Base-by-base conservation (phyloP, 208 protist species). In the Leishmania guyanensis region DNA sequence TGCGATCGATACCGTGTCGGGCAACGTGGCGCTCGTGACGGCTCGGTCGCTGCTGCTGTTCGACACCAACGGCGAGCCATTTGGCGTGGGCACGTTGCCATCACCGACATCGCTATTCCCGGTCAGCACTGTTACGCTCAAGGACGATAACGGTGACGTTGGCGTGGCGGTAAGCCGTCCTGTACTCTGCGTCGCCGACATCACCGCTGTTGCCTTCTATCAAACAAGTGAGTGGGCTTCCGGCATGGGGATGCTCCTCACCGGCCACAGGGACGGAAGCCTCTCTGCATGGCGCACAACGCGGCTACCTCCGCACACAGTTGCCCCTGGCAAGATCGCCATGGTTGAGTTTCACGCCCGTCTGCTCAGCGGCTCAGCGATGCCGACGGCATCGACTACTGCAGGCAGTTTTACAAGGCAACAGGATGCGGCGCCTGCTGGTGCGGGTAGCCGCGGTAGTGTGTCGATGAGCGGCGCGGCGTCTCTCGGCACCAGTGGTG, bases 201-300 rank as follows among this genome's bases (percentile, higher is more conserved):
- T 96, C 84, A 92, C 85, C 4, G 43, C 75, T 33, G 88, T 97
- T 20, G 51, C 75, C 68, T 88, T 88, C 74, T 96, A 94, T 81
- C 71, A 95, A 29, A 93, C 92, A 33, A 69, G 77, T 9, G 94
- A 97, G 90, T 97, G 94, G 94, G 90, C 92, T 1, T 53, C 84
- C 3, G 94, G 94, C 48, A 93, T 92, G 79, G 87, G 88, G 56
- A 72, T 97, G 3, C 87, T 91, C 48, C 39, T 97, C 48, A 93
- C 92, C 0, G 94, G 94, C 3, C 94, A 98, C 83, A 56, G 84
- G 74, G 94, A 98, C 64, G 93, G 94, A 70, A 94, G 88, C 72
- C 53, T 98, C 29, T 85, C 85, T 5, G 84, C 96, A 43, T 98
- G 94, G 93, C 92, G 93, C 51, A 87, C 85, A 17, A 91, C 88